A percentile compares a stretch with the other conserved stretches of the same genome.
phyloP scores from a whole-genome alignment of 345 rosid genomes.

The Mangifera indica region DNA sequence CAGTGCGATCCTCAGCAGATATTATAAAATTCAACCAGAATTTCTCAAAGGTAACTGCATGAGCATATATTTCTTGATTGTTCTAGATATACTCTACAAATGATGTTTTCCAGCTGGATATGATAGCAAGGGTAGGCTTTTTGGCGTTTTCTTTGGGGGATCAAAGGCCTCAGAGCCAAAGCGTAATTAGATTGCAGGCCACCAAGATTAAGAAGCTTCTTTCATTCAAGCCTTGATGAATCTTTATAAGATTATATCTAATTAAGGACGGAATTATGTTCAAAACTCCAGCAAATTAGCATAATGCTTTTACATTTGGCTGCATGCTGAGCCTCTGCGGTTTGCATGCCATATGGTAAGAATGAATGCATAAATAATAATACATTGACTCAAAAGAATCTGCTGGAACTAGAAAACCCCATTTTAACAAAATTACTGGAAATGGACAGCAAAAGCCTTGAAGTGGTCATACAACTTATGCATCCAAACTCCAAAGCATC shows the following conservation, averaged over 20 bases:
- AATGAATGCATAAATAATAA: not conserved
- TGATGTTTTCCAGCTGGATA: conserved; percentile 53
- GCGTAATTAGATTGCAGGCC: conserved; percentile 43
- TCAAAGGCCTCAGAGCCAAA: conserved; percentile 37
- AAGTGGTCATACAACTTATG: not conserved
- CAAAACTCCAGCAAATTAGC: not conserved
- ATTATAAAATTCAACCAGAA: conserved; percentile 33
- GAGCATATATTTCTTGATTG: too few species aligned
- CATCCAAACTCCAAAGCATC: too few species aligned
- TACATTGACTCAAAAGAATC: not conserved
- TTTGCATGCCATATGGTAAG: not conserved
- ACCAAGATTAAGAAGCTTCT: conserved; percentile 33
- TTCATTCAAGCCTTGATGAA: conserved; percentile 11
- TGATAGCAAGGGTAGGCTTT: conserved; percentile 26
- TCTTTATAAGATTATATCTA: not conserved
- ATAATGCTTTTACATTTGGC: not conserved
- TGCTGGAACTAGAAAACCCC: not conserved
- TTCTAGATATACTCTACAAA: too few species aligned
- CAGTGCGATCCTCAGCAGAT: conserved; percentile 36
- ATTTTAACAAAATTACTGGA: conserved; percentile 8
- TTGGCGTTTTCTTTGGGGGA: conserved; percentile 45
- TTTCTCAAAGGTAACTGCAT: conserved; percentile 24
- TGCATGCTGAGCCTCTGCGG: not conserved
- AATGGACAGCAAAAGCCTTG: conserved; percentile 7
- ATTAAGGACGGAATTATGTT: too few species aligned